phyloP scores from a whole-genome alignment of 768 basidiomycete genomes.

The Solioccasus polychromus region DNA sequence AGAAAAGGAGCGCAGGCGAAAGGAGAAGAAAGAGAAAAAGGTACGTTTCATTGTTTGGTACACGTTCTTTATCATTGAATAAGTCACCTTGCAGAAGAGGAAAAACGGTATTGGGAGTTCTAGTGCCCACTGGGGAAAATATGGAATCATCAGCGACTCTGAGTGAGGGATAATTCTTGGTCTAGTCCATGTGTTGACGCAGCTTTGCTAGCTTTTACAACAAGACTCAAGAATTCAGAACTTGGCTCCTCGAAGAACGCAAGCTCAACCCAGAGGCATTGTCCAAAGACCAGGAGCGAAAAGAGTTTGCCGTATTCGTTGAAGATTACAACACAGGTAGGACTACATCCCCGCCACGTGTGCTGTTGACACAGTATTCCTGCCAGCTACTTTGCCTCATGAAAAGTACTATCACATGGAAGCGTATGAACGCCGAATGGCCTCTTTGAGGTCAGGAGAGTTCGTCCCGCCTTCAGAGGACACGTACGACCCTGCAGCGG shows the following conservation, averaged over 20 bases:
- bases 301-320: slow-evolving; percentile 78
- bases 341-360: slow-evolving; percentile 9
- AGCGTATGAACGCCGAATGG: slow-evolving; percentile 81
- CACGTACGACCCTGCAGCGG: slow-evolving; percentile 78
- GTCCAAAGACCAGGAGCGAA: slow-evolving; percentile 80
- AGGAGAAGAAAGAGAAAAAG: slow-evolving; percentile 71
- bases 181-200: slow-evolving; percentile 12
- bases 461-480: slow-evolving; percentile 70
- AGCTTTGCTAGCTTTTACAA: slow-evolving; percentile 61
- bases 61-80: slow-evolving; percentile 1
- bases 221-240: slow-evolving; percentile 82
- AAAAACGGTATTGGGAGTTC: slow-evolving; percentile 46
- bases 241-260: slow-evolving; percentile 92
- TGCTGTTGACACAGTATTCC: background rate
- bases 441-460: slow-evolving; percentile 79
- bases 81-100: slow-evolving; percentile 57
- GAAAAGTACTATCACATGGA: slow-evolving; percentile 95
- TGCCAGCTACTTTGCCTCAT: slow-evolving; percentile 81
- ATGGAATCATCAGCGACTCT: slow-evolving; percentile 79
- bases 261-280: slow-evolving; percentile 88
- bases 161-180: slow-evolving; percentile 54
- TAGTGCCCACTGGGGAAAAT: slow-evolving; percentile 78
- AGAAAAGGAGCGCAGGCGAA: slow-evolving; percentile 53
- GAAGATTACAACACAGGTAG: slow-evolving; percentile 83
- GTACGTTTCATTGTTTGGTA: slow-evolving; percentile 30